Percentiles rank a stretch among this genome's conserved stretches.
phyloP scores from a whole-genome alignment of 1,284 basidiomycete species.

The Wolfiporia cocos region DNA sequence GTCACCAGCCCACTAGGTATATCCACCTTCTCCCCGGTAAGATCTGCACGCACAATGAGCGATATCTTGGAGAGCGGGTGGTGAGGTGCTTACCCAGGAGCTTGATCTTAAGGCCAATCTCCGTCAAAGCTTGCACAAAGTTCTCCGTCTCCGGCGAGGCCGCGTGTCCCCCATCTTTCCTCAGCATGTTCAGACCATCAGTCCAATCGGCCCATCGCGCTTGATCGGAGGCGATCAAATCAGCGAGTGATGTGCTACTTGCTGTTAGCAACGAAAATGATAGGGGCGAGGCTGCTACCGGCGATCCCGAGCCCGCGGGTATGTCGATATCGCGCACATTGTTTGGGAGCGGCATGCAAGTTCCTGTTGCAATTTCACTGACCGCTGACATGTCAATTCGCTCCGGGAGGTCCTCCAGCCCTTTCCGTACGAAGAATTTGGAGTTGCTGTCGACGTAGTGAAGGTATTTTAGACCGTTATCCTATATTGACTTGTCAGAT shows the following conservation, averaged over 20 bases:
- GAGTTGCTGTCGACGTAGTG: slow-evolving; percentile 78
- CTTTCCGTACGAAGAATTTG: slow-evolving; percentile 73
- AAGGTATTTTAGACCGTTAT: slow-evolving; percentile 70
- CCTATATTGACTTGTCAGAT: slow-evolving; percentile 34
- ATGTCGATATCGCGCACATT: slow-evolving; percentile 50
- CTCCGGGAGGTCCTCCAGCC: slow-evolving; percentile 83
- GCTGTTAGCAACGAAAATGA: slow-evolving; percentile 77
- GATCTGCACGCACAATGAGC: slow-evolving; percentile 42
- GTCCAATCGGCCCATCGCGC: slow-evolving; percentile 94
- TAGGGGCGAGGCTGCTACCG: slow-evolving; percentile 56
- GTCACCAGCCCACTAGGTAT: slow-evolving; percentile 73
- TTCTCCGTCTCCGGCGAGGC: slow-evolving; percentile 80
- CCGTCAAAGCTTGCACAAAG: slow-evolving; percentile 83
- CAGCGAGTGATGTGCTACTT: slow-evolving; percentile 73
- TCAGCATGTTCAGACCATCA: slow-evolving; percentile 88
- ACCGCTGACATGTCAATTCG: slow-evolving; percentile 77
- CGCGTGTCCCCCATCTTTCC: slow-evolving; percentile 75
- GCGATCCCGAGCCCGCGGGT: slow-evolving; percentile 37
- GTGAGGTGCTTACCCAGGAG: slow-evolving; percentile 61
- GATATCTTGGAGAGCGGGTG: neutral
- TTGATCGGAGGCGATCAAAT: slow-evolving; percentile 82
- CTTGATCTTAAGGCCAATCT: slow-evolving; percentile 93
- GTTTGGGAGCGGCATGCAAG: slow-evolving; percentile 66
- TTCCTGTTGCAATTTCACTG: slow-evolving; percentile 73
- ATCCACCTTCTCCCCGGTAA: slow-evolving; percentile 89